Percentiles rank a stretch among this genome's conserved stretches.
Evolutionary conservation across 1,284 basidiomycete species (phyloP).

Genomic region (Volvariella surrecta): DNA sequence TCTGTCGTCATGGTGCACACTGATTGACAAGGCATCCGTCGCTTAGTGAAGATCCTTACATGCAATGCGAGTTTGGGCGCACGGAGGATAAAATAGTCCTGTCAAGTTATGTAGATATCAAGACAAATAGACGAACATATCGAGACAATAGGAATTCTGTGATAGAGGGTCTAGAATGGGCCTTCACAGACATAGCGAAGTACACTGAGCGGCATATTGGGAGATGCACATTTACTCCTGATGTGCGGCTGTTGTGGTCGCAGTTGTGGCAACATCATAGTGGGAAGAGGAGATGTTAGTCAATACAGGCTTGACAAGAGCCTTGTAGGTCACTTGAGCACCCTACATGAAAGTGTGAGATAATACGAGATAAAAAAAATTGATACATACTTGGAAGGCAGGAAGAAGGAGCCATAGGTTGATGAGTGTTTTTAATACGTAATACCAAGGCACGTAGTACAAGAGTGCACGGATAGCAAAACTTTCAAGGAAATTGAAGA

Average conservation of each 20-base stretch:
- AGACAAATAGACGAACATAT: too few relatives aligned
- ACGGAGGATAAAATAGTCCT: too few relatives aligned
- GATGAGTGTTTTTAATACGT: constrained; percentile 82
- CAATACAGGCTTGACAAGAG: constrained; percentile 63
- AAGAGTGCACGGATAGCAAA: constrained; percentile 67
- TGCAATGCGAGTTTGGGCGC: too few relatives aligned
- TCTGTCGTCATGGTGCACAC: too few relatives aligned
- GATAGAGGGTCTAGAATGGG: too few relatives aligned
- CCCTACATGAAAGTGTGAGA: constrained; percentile 39
- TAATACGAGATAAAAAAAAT: constrained; percentile 5
- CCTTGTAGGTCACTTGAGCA: constrained; percentile 63
- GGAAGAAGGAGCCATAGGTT: constrained; percentile 84
- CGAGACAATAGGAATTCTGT: too few relatives aligned
- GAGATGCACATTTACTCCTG: background rate
- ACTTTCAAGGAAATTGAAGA: constrained; percentile 80
- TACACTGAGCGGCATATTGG: too few relatives aligned
- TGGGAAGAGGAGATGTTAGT: constrained; percentile 37
- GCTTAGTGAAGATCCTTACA: too few relatives aligned
- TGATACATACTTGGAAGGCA: constrained; percentile 60
- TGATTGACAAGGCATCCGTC: too few relatives aligned
- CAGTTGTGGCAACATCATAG: constrained; percentile 27
- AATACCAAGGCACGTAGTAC: constrained; percentile 87
- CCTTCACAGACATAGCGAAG: too few relatives aligned
- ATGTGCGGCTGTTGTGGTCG: constrained; percentile 10
- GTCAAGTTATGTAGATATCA: too few relatives aligned